Conservation (phyloP, 1,284 basidiomycete species). For the Leccinum subrobustum region DNA sequence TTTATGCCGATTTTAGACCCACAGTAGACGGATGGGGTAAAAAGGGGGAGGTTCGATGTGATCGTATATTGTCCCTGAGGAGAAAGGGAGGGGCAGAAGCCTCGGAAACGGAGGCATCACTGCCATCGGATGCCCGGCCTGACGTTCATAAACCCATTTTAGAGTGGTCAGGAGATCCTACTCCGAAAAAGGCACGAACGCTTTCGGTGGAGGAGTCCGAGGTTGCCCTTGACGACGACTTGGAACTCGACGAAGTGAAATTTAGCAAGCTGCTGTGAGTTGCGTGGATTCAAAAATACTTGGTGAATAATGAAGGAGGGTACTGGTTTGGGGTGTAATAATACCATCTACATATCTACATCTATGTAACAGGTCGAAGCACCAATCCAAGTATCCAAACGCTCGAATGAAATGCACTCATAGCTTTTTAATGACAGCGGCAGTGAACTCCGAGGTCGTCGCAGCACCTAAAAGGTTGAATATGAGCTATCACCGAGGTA, state of each 20-base stretch:
- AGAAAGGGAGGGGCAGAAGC: constrained; percentile 27
- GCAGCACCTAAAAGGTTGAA: constrained; percentile 59
- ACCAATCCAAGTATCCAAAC: neutral
- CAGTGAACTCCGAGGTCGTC: constrained; percentile 90
- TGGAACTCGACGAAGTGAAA: constrained; percentile 43
- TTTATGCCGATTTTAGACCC: constrained; percentile 81
- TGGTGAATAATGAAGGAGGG: constrained; percentile 18
- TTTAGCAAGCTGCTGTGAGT: constrained; percentile 30
- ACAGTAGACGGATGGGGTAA: constrained; percentile 73
- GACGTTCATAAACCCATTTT: neutral
- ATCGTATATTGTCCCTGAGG: constrained; percentile 56
- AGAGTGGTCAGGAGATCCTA: neutral
- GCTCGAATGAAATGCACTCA: constrained; percentile 15
- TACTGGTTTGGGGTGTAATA: constrained; percentile 14
- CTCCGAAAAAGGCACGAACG: constrained; percentile 37
- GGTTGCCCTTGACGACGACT: constrained; percentile 41
- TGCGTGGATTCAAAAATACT: neutral
- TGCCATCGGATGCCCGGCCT: neutral
- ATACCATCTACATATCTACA: constrained; percentile 22
- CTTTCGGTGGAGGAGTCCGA: constrained; percentile 57
- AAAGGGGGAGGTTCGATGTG: constrained; percentile 64
- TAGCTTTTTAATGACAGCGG: constrained; percentile 80
- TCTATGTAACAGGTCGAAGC: constrained; percentile 25
- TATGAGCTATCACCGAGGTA: neutral
- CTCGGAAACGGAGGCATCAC: neutral